Evolutionary conservation across 805 yeast species (phyloP), one percentile per base, ranked within the genome.

Genomic region (Starmera quercuum): DNA sequence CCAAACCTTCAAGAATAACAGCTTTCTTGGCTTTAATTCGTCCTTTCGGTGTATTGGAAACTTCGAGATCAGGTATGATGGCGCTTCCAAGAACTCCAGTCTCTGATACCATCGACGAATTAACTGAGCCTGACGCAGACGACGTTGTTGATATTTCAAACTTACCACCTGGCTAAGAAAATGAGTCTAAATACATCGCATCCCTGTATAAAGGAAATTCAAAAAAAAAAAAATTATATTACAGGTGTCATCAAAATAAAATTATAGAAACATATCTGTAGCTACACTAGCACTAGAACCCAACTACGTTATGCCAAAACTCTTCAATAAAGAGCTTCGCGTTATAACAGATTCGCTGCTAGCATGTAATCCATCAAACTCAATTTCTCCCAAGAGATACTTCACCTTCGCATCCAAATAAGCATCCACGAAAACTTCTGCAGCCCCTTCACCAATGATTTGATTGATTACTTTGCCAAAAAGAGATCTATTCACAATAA

Each of bases 1-100:
- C 97, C 34, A 88, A 90, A 58, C 98, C 97, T 24, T 75, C 83
- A 34, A 77, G 97, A 61, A 72, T 92, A 43, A 69, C 90, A 29
- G 78, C 94, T 26, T 88, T 88, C 59, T 75, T 92, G 55, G 83
- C 83, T 42, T 75, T 92, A 55, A 69, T 88, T 54, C 92, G 86
- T 58, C 98, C 98, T 29, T 92, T 92, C 55, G 98, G 98, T 54
- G 79, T 92, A 38, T 72, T 92, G 53, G 98, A 92, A 64, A 83
- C 90, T 50, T 95, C 97, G 29, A 77, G 98, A 65, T 82, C 95
- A 18, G 98, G 98, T 64, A 85, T 90, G 94, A 87, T 92, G 90
- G 98, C 97, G 8, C 72, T 92, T 51, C 94, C 97, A 54, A 80
- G 97, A 73, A 85, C 97, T 32, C 96, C 95, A 28, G 64, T 87